Evolutionary conservation across 2,329 filamentous ascomycete genomes (phyloP).

Genomic region (Phymatotrichopsis omnivora): DNA sequence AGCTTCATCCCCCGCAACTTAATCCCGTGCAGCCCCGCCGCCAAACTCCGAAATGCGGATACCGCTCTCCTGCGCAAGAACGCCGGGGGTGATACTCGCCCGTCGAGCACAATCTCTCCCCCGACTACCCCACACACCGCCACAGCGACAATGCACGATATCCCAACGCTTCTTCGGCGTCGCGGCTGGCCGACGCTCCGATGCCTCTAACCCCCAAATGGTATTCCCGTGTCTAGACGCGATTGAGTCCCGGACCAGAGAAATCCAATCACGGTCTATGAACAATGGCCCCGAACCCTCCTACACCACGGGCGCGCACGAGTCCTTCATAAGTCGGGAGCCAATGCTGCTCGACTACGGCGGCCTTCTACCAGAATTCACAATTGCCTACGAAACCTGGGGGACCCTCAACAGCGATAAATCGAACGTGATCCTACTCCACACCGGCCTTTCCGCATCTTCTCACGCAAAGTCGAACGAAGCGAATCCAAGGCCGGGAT

Average conservation of each 20-base stretch:
- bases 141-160: too few species aligned
- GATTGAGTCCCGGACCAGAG: constrained; percentile 66
- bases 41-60: too few species aligned
- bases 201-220: constrained; percentile 66
- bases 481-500: constrained; percentile 75
- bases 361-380: constrained; percentile 76
- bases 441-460: constrained; percentile 92
- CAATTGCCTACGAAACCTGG: constrained; percentile 91
- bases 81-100: too few species aligned
- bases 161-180: too few species aligned
- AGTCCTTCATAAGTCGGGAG: constrained; percentile 61
- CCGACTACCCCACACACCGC: too few species aligned
- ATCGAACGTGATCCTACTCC: constrained; percentile 81
- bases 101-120: too few species aligned
- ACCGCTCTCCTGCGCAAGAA: too few species aligned
- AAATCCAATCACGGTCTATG: constrained; percentile 54
- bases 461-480: constrained; percentile 93
- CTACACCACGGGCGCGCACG: constrained; percentile 82
- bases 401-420: constrained; percentile 66
- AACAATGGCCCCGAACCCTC: constrained; percentile 80
- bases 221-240: constrained; percentile 85
- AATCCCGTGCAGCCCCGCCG: too few species aligned
- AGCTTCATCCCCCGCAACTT: too few species aligned
- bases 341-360: constrained; percentile 88
- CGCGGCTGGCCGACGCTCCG: too few species aligned